A percentile compares a stretch with the other conserved stretches of the same genome.
phyloP scores from a whole-genome alignment of 257 asterid genomes.

The Haberlea rhodopensis region DNA sequence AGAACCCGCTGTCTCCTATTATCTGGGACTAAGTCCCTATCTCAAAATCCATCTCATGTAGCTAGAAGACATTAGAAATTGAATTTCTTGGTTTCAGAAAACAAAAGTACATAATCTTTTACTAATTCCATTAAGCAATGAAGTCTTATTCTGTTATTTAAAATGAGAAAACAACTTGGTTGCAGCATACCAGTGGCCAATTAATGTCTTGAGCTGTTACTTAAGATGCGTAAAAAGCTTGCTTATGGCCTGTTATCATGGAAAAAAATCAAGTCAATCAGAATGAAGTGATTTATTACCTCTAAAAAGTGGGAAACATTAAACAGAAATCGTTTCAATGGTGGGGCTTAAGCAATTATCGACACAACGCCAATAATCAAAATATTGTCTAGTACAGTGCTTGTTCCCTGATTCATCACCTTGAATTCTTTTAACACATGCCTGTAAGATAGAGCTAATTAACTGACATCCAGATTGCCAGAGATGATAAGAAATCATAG shows the following conservation, averaged over 20 bases:
- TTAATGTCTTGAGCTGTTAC: slow-evolving; percentile 7
- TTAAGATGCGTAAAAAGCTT: slow-evolving; percentile 4
- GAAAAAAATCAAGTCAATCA: slow-evolving; percentile 17
- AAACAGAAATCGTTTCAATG: background rate
- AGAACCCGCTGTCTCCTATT: too few relatives aligned
- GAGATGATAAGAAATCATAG: too few relatives aligned
- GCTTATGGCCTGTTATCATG: slow-evolving; percentile 34
- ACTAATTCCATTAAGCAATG: slow-evolving; percentile 16
- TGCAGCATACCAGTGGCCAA: slow-evolving; percentile 40
- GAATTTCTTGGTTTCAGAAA: too few relatives aligned
- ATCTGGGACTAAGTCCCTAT: too few relatives aligned
- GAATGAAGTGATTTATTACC: background rate
- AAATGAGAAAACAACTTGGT: slow-evolving; percentile 47
- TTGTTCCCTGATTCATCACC: slow-evolving; percentile 33
- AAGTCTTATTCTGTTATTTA: slow-evolving; percentile 38
- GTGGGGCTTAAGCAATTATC: slow-evolving; percentile 28
- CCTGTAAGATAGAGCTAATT: background rate
- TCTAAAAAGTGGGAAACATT: background rate
- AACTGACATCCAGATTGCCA: too few relatives aligned
- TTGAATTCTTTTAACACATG: slow-evolving; percentile 28
- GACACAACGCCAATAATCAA: slow-evolving; percentile 35
- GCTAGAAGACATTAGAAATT: too few relatives aligned
- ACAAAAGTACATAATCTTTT: too few relatives aligned
- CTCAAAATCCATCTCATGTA: too few relatives aligned
- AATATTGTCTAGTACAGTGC: slow-evolving; percentile 39